Evolutionary conservation across 306 rosid species (phyloP), one percentile per base, ranked within the genome.

Genomic region (Vigna nakashimae): DNA sequence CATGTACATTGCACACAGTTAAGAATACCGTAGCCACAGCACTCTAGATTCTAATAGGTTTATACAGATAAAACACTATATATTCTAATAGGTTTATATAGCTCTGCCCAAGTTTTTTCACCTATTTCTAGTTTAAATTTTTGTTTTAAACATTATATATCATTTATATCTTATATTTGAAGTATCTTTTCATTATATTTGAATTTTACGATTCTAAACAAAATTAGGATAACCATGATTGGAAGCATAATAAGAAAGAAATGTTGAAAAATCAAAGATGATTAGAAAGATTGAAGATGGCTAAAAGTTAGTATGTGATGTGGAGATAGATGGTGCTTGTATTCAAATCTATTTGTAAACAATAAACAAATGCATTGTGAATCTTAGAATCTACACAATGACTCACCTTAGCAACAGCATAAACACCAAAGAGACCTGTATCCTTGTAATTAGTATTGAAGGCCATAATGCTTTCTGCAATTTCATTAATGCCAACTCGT

Each of bases 381-480:
- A 42, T 57, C 18, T 15, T 8, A 22, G 43, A 72, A 66, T 30
- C 8, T 24, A 55, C 58, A 66, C 7, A 20, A 15, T 13, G 13
- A 28, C 77, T 38, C 48, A 79, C 82, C 77, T 79, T 79, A 59
- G 77, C 82, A 22, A 79, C 82, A 62, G 72, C 82, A 36, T 59
- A 79, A 60, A 70, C 32, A 36, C 82, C 77, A 60, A 79, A 79
- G 50, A 79, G 72, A 79, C 77, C 77, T 9, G 77, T 59, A 28
- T 79, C 77, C 72, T 79, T 79, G 55, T 79, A 79, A 60, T 60
- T 70, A 55, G 71, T 59, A 22, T 79, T 79, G 77, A 79, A 79
- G 22, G 82, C 82, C 77, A 72, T 71, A 65, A 71, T 70, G 57
- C 82, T 71, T 70, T 79, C 82, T 5, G 82, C 82, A 49, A 78